Evolutionary conservation across 169 alveolate species (phyloP).

Genomic region (Pseudocohnilembus persalinus): DNA sequence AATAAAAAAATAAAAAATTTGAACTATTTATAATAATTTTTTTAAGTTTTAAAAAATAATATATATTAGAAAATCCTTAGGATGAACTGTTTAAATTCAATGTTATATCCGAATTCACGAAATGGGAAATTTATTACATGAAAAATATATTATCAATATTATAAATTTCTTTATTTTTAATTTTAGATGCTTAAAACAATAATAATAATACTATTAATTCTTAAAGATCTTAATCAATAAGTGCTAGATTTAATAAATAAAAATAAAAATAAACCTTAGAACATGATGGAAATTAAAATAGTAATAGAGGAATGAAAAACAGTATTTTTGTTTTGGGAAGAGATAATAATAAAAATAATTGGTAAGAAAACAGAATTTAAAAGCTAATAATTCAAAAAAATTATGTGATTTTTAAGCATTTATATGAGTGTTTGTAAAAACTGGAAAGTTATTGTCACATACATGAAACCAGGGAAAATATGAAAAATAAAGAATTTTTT

Average conservation of each 20-base stretch:
- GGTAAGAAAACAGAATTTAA: not conserved
- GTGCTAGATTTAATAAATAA: too few relatives aligned
- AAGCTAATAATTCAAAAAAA: not conserved
- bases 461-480: not conserved
- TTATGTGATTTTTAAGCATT: not conserved
- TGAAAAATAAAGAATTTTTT: not conserved
- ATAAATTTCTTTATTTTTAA: not conserved
- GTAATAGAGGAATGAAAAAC: not conserved
- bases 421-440: not conserved
- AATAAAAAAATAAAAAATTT: too few relatives aligned
- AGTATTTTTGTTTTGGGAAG: too few relatives aligned
- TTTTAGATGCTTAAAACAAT: not conserved
- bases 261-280: too few relatives aligned
- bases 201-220: too few relatives aligned
- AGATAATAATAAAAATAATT: too few relatives aligned
- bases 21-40: too few relatives aligned
- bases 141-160: not conserved
- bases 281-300: too few relatives aligned
- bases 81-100: not conserved
- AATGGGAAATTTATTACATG: not conserved
- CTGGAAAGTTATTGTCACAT: not conserved
- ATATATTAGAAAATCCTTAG: not conserved
- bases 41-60: not conserved
- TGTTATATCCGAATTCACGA: not conserved
- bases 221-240: too few relatives aligned